Percentiles rank a stretch among this genome's conserved stretches.
These are phyloP conservation scores for Candida nanaspora DNA, from an alignment of 805 yeast genomes.

Conservation along the genomic window DNA sequence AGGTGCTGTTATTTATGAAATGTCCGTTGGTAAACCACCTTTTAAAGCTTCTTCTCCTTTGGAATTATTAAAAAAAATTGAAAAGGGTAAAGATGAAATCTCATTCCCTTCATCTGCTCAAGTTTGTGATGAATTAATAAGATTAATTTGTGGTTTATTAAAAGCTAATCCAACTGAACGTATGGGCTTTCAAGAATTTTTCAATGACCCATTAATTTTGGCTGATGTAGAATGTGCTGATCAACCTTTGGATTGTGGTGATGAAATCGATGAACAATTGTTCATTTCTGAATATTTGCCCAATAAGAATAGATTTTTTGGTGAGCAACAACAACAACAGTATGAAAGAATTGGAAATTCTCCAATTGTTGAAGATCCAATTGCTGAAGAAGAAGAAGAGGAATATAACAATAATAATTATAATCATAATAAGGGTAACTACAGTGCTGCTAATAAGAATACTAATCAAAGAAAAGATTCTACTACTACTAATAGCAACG, in stretches of 20 bases:
- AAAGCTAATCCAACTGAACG: slow-evolving; percentile 83
- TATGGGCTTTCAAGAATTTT: slow-evolving; percentile 84
- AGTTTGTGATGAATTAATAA: slow-evolving; percentile 57
- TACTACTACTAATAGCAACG: too few relatives aligned
- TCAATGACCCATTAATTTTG: slow-evolving; percentile 60
- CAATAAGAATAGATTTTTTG: slow-evolving; percentile 6
- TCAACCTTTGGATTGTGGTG: slow-evolving; percentile 51
- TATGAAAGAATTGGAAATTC: too few relatives aligned
- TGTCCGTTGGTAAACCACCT: slow-evolving; percentile 96
- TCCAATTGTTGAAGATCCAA: slow-evolving; percentile 9
- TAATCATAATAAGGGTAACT: background rate
- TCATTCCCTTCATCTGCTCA: slow-evolving; percentile 65
- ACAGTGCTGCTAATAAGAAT: background rate
- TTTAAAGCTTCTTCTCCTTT: slow-evolving; percentile 91
- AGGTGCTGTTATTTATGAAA: slow-evolving; percentile 92
- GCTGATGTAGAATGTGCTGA: slow-evolving; percentile 45
- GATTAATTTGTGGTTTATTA: slow-evolving; percentile 66
- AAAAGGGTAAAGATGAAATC: slow-evolving; percentile 70
- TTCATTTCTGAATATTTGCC: slow-evolving; percentile 74
- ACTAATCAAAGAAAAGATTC: background rate
- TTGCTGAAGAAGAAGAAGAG: slow-evolving; percentile 2
- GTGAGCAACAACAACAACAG: too few relatives aligned
- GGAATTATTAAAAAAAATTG: slow-evolving; percentile 81
- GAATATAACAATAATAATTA: background rate
- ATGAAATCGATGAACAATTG: slow-evolving; percentile 67